Conservation (phyloP, 1,139 yeast genomes). For the Debaryomycetaceae sp. region DNA sequence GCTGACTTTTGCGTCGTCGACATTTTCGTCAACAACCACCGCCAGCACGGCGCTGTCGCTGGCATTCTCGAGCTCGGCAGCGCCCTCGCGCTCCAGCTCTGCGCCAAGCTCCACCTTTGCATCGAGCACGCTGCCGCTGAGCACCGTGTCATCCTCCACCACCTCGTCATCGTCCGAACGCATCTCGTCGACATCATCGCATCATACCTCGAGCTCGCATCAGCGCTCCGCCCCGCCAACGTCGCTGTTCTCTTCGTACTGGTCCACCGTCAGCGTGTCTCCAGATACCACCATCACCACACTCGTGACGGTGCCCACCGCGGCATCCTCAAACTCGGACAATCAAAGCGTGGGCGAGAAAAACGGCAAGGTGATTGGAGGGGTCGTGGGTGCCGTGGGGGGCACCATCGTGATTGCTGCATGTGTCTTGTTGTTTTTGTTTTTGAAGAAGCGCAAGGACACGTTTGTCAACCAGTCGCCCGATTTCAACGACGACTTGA, state of each 20-base stretch:
- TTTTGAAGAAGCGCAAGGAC: conserved; percentile 28
- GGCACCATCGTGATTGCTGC: conserved; percentile 41
- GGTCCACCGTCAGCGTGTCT: conserved; percentile 8
- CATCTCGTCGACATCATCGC: conserved; percentile 7
- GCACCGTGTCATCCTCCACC: conserved; percentile 21
- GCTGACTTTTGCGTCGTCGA: conserved; percentile 2
- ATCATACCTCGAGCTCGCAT: conserved; percentile 4
- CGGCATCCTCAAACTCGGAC: too few relatives aligned
- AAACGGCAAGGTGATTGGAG: conserved; percentile 42
- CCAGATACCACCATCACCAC: conserved; percentile 41
- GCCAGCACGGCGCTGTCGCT: too few relatives aligned
- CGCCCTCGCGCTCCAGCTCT: conserved; percentile 5
- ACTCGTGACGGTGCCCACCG: conserved; percentile 36
- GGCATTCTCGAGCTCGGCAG: conserved; percentile 5
- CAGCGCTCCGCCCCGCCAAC: conserved; percentile 4
- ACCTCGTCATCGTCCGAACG: conserved; percentile 12
- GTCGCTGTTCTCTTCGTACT: conserved; percentile 8
- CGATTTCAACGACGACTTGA: conserved; percentile 33
- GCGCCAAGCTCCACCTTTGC: conserved; percentile 8
- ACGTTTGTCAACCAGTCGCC: conserved; percentile 41
- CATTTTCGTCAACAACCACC: not conserved
- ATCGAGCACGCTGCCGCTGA: conserved; percentile 2
- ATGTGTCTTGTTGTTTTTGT: conserved; percentile 33
- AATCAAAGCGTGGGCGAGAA: too few relatives aligned
- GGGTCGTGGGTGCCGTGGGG: conserved; percentile 46